phyloP scores from a whole-genome alignment of 177 flowering plant species.

The Vitis hybrid region DNA sequence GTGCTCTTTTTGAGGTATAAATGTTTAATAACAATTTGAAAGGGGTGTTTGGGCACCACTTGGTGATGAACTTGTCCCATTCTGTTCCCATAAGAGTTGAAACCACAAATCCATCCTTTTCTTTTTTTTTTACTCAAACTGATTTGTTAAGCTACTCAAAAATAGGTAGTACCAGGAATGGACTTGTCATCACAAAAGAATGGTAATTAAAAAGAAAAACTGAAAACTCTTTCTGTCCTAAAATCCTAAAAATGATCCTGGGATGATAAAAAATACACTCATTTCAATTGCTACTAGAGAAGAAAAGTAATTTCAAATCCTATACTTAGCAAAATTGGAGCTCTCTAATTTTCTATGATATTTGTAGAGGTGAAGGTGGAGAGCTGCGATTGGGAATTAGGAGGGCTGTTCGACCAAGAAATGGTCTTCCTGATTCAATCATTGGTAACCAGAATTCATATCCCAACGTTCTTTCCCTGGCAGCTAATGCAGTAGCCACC shows the following conservation, averaged over 20 bases:
- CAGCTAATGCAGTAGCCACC: slow-evolving; percentile 76
- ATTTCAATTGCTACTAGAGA: background rate
- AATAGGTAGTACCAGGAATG: too few species aligned
- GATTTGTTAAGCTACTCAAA: too few species aligned
- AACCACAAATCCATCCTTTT: too few species aligned
- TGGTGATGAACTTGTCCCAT: background rate
- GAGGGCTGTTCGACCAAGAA: slow-evolving; percentile 73
- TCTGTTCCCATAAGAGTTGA: background rate
- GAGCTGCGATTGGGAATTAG: slow-evolving; percentile 86
- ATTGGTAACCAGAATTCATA: slow-evolving; percentile 44
- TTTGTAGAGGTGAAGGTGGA: slow-evolving; percentile 78
- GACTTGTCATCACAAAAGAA: too few species aligned
- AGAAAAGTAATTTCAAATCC: slow-evolving; percentile 4
- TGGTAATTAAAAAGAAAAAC: too few species aligned
- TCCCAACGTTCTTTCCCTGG: slow-evolving; percentile 54
- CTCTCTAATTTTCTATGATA: background rate
- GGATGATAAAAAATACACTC: background rate
- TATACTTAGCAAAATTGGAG: background rate
- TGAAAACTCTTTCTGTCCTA: background rate
- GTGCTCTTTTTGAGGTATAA: slow-evolving; percentile 81
- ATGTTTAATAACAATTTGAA: background rate
- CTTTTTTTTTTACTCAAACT: too few species aligned
- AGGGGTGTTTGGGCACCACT: background rate
- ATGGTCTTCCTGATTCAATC: slow-evolving; percentile 62
- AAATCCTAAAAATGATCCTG: background rate